Conservation (phyloP, 805 yeast species). For the Sungouiozyma ichnusensis region DNA sequence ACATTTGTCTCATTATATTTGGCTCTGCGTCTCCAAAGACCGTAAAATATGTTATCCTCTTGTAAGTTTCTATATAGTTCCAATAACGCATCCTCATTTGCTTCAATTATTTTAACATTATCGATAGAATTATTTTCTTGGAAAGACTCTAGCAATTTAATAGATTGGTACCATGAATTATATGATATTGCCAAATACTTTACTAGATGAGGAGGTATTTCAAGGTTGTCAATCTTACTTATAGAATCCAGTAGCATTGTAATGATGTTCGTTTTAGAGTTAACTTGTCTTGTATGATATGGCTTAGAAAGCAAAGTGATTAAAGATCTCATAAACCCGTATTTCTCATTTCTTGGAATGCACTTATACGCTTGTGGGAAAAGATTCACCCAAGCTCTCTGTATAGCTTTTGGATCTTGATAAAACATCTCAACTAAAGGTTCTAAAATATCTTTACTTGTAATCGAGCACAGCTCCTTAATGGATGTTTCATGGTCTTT, state of each 20-base stretch:
- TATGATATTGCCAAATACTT: slow-evolving; percentile 81
- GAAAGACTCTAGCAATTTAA: slow-evolving; percentile 71
- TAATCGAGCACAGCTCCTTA: slow-evolving; percentile 29
- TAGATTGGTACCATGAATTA: slow-evolving; percentile 84
- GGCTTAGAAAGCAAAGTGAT: slow-evolving; percentile 78
- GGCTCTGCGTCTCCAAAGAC: slow-evolving; percentile 94
- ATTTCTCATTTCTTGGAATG: slow-evolving; percentile 67
- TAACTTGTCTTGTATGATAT: slow-evolving; percentile 85
- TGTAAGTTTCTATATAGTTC: slow-evolving; percentile 82
- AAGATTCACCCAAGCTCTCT: slow-evolving; percentile 69
- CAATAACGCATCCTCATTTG: slow-evolving; percentile 80
- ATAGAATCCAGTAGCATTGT: slow-evolving; percentile 77
- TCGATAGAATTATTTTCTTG: slow-evolving; percentile 49
- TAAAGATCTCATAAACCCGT: slow-evolving; percentile 73
- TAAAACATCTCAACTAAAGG: slow-evolving; percentile 78
- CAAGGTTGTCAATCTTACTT: slow-evolving; percentile 60
- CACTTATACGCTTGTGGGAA: slow-evolving; percentile 75
- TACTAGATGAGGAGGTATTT: slow-evolving; percentile 86
- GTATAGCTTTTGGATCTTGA: slow-evolving; percentile 68
- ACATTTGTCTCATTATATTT: slow-evolving; percentile 88
- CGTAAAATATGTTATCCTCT: slow-evolving; percentile 95
- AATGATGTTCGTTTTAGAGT: slow-evolving; percentile 75
- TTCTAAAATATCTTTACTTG: slow-evolving; percentile 48
- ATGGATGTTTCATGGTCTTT: slow-evolving; percentile 25
- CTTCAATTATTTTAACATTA: slow-evolving; percentile 66